Base-by-base conservation (phyloP, 768 basidiomycete species). In the Mycena crocata region DNA sequence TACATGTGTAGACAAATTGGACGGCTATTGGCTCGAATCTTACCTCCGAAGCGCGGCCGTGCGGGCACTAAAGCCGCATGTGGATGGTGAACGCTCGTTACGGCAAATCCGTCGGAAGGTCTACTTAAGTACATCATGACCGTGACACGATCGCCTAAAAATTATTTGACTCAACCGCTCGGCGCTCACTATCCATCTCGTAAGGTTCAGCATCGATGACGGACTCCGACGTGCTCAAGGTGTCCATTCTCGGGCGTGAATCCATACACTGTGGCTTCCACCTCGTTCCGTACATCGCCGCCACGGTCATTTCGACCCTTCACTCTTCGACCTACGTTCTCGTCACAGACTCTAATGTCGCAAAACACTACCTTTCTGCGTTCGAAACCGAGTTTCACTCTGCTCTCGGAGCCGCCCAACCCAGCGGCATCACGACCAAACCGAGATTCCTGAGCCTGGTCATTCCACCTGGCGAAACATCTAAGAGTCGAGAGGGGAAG, bases 241-340 rank as follows among this genome's bases (percentile, higher is more conserved):
- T 97, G 63, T 89, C 91, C 45, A 96, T 97, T 76, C 86, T 96
- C 32, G 91, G 91, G 40, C 92, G 86, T 71, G 90, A 96, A 32
- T 86, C 92, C 42, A 98, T 99, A 70, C 96, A 96, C 77, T 94
- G 93, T 72, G 96, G 96, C 37, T 96, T 98, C 74, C 95, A 95
- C 77, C 89, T 99, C 62, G 85, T 93, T 68, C 88, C 92, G 2
- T 93, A 99, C 86, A 93, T 97, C 80, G 88, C 86, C 48, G 70
- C 79, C 42, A 97, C 93, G 21, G 88, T 96, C 64, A 80, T 94
- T 62, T 75, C 82, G 5, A 86, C 87, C 1, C 85, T 96, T 26
- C 84, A 90, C 4, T 92, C 95, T 0, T 93, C 95, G 1, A 88
- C 92, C 49, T 99, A 99, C 79, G 92, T 95, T 73, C 86, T 99